phyloP scores from a whole-genome alignment of 495 filamentous ascomycete genomes.

The Aspergillus ostianus region DNA sequence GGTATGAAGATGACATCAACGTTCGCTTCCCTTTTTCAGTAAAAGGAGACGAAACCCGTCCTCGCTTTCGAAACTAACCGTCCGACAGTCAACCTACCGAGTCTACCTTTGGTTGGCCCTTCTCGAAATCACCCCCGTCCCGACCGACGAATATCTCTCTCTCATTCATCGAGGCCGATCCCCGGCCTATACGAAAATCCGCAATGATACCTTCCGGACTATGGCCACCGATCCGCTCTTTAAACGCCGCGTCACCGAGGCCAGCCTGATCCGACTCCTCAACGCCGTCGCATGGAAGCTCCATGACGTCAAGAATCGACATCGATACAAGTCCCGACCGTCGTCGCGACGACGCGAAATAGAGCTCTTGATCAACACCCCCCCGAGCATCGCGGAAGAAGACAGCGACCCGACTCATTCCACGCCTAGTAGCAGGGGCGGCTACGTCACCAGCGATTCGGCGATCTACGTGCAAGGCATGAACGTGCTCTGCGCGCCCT shows the following conservation, averaged over 20 bases:
- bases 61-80: slow-evolving; percentile 6
- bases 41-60: not conserved
- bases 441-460: slow-evolving; percentile 49
- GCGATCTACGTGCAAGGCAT: slow-evolving; percentile 97
- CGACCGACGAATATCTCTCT: slow-evolving; percentile 82
- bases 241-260: slow-evolving; percentile 90
- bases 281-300: slow-evolving; percentile 95
- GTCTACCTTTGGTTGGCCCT: slow-evolving; percentile 96
- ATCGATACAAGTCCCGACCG: slow-evolving; percentile 34
- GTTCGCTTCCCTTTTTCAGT: slow-evolving; percentile 16
- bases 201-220: slow-evolving; percentile 96
- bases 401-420: slow-evolving; percentile 21
- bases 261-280: slow-evolving; percentile 89
- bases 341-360: slow-evolving; percentile 38
- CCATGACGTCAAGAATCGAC: slow-evolving; percentile 65
- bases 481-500: slow-evolving; percentile 98
- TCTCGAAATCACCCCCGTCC: slow-evolving; percentile 77
- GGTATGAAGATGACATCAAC: slow-evolving; percentile 45
- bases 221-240: slow-evolving; percentile 94
- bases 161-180: slow-evolving; percentile 92
- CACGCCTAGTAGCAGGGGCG: slow-evolving; percentile 41
- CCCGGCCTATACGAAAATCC: slow-evolving; percentile 93
- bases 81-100: slow-evolving; percentile 74
- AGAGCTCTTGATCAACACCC: slow-evolving; percentile 40
- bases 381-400: slow-evolving; percentile 48